phyloP scores from a whole-genome alignment of 2,329 filamentous ascomycete genomes.

The Acarospora socialis region DNA sequence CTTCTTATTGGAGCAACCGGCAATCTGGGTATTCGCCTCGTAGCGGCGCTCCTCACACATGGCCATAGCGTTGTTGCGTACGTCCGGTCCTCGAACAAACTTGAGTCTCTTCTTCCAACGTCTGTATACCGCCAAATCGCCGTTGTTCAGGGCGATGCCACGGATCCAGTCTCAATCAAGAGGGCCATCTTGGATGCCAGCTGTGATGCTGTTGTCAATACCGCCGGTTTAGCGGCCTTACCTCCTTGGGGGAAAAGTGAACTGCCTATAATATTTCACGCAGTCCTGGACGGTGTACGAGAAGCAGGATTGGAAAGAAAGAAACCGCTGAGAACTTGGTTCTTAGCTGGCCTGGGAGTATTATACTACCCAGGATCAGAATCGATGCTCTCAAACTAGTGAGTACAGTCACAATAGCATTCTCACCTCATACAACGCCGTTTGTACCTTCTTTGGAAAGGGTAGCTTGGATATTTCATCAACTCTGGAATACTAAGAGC shows the following conservation, averaged over 20 bases:
- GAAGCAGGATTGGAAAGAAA: constrained; percentile 22
- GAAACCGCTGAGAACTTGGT: constrained; percentile 25
- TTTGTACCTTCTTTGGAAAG: constrained; percentile 5
- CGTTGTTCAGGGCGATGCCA: constrained; percentile 27
- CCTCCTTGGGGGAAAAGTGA: constrained; percentile 25
- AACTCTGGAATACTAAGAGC: constrained; percentile 11
- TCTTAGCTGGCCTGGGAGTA: constrained; percentile 23
- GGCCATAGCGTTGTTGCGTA: constrained; percentile 25
- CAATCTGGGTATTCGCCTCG: constrained; percentile 24
- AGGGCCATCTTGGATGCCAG: constrained; percentile 22
- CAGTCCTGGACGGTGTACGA: constrained; percentile 22
- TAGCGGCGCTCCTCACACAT: constrained; percentile 22
- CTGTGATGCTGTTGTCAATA: constrained; percentile 28
- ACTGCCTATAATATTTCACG: constrained; percentile 24
- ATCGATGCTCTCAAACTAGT: constrained; percentile 22
- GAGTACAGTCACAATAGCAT: constrained; percentile 11
- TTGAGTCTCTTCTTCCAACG: constrained; percentile 22
- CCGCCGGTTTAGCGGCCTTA: constrained; percentile 26
- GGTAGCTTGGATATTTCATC: constrained; percentile 2
- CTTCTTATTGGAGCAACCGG: constrained; percentile 28
- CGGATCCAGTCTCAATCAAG: constrained; percentile 22
- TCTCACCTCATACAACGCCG: constrained; percentile 5
- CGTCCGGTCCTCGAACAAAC: constrained; percentile 27
- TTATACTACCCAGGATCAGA: constrained; percentile 24
- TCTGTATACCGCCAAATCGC: constrained; percentile 20